Evolutionary conservation across 129 eudicot genomes (phyloP).

Genomic region (Chrysanthemum seticuspe): DNA sequence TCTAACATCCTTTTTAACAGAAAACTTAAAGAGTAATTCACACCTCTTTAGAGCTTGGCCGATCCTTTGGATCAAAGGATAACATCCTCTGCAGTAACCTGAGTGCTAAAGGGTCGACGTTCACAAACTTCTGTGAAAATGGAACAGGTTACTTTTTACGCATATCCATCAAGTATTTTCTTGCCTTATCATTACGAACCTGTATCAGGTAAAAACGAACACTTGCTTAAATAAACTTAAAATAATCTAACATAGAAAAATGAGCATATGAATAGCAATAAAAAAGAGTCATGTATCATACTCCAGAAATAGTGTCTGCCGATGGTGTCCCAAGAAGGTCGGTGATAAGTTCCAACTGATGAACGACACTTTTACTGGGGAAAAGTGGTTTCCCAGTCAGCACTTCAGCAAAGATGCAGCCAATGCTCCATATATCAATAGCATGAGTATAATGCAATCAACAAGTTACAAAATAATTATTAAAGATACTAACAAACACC

Average conservation of each 20-base stretch:
- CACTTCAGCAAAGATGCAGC: conserved; percentile 94
- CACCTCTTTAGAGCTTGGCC: conserved; percentile 96
- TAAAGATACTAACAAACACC: background rate
- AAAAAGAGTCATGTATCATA: conserved; percentile 27
- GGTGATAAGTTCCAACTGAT: conserved; percentile 84
- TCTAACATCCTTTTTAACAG: no score
- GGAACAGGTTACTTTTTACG: conserved; percentile 77
- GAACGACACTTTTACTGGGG: conserved; percentile 98
- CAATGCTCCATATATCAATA: conserved; percentile 96
- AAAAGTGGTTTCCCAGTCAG: conserved; percentile 88
- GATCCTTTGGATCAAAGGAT: conserved; percentile 94
- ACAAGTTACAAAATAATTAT: conserved; percentile 2
- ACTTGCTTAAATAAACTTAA: background rate
- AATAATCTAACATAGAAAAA: background rate
- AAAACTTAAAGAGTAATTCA: no score
- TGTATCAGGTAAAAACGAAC: conserved; percentile 21
- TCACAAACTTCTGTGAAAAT: conserved; percentile 67
- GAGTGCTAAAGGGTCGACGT: conserved; percentile 71
- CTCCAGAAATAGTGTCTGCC: conserved; percentile 78
- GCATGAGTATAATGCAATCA: conserved; percentile 94
- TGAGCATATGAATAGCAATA: background rate
- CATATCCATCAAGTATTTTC: conserved; percentile 84
- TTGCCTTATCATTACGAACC: conserved; percentile 94
- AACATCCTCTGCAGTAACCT: conserved; percentile 67
- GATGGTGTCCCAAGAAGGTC: conserved; percentile 97